Percentiles rank a stretch among this genome's conserved stretches.
Evolutionary conservation across 2,329 filamentous ascomycete genomes (phyloP).

Genomic region (Hypoxylon sp.): DNA sequence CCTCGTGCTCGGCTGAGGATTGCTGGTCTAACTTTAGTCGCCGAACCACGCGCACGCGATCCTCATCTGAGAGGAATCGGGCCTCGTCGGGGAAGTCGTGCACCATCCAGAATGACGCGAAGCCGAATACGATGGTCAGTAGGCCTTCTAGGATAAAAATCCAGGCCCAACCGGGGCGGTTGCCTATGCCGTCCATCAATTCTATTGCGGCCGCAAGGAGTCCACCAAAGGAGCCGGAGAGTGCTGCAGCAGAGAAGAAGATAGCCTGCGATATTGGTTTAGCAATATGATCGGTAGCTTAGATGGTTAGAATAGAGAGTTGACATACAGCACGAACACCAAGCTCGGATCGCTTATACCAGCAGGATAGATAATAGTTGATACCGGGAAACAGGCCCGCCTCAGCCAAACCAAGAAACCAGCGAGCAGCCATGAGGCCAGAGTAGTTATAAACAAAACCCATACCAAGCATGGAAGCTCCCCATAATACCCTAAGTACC

Average conservation of each 20-base stretch:
- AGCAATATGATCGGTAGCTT: too few relatives aligned
- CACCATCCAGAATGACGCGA: constrained; percentile 78
- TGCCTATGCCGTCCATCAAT: constrained; percentile 71
- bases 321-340: constrained; percentile 70
- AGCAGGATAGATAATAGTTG: constrained; percentile 83
- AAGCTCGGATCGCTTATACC: constrained; percentile 83
- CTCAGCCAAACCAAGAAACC: constrained; percentile 78
- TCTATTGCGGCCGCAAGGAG: constrained; percentile 76
- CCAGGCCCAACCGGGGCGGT: constrained; percentile 67
- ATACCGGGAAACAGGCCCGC: constrained; percentile 80
- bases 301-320: not conserved
- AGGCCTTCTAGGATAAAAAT: constrained; percentile 77
- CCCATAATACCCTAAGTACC: constrained; percentile 64
- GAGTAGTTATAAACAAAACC: constrained; percentile 71
- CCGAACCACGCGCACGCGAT: constrained; percentile 75
- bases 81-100: constrained; percentile 84
- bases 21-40: constrained; percentile 77
- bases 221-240: constrained; percentile 81
- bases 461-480: constrained; percentile 73
- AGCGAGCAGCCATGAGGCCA: constrained; percentile 71
- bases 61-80: constrained; percentile 73
- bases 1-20: constrained; percentile 75
- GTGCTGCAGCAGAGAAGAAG: constrained; percentile 83
- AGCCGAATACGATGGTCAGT: constrained; percentile 72
- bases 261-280: constrained; percentile 61